Conservation (phyloP, 306 rosid genomes). For the Ammopiptanthus mongolicus region DNA sequence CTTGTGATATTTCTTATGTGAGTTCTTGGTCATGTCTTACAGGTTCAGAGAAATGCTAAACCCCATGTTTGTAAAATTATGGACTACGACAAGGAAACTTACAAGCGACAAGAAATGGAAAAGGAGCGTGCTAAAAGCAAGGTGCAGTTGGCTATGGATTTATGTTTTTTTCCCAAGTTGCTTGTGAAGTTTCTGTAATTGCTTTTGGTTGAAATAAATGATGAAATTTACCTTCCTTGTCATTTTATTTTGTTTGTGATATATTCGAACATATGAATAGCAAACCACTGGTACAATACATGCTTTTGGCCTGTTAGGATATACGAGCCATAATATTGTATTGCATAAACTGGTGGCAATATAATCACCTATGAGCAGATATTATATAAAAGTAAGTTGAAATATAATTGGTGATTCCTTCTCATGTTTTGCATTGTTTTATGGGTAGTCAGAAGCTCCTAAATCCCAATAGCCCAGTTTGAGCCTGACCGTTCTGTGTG, state of each 20-base stretch:
- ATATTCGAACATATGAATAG: background rate
- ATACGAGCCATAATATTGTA: too few species aligned
- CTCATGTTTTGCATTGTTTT: background rate
- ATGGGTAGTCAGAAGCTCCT: background rate
- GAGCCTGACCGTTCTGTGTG: background rate
- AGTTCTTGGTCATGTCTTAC: slow-evolving; percentile 26
- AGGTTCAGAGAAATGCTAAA: slow-evolving; percentile 53
- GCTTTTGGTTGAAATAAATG: slow-evolving; percentile 9
- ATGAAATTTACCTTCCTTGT: background rate
- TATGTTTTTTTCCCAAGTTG: background rate
- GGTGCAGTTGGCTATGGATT: slow-evolving; percentile 37
- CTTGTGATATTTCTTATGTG: slow-evolving; percentile 2
- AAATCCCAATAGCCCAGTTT: background rate
- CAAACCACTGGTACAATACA: background rate
- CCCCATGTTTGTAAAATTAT: slow-evolving; percentile 93
- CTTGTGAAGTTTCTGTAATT: background rate
- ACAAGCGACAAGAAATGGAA: slow-evolving; percentile 43
- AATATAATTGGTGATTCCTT: background rate
- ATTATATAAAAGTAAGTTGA: background rate
- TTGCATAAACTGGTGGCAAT: too few species aligned
- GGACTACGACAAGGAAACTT: slow-evolving; percentile 75
- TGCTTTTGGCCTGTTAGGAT: background rate
- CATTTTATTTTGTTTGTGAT: slow-evolving; percentile 1
- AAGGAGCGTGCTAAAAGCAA: slow-evolving; percentile 76
- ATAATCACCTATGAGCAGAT: too few species aligned